A percentile compares a stretch with the other conserved stretches of the same genome.
Evolutionary conservation across 805 yeast species (phyloP).

Genomic region (Wickerhamiella galacta): DNA sequence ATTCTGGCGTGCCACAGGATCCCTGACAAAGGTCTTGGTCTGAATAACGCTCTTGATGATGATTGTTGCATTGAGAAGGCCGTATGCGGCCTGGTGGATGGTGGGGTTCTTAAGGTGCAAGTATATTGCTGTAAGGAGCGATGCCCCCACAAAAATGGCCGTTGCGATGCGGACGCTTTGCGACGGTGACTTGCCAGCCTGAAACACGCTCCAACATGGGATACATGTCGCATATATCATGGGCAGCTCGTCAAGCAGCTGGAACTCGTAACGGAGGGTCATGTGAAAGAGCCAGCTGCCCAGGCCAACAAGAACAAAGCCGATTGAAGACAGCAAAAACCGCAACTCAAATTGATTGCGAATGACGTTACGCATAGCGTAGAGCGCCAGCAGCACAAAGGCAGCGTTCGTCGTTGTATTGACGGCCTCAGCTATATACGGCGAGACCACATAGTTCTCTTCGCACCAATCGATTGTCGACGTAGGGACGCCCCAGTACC

Average conservation of each 20-base stretch:
- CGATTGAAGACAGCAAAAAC: slow-evolving; percentile 54
- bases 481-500: slow-evolving; percentile 31
- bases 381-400: slow-evolving; percentile 38
- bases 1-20: slow-evolving; percentile 29
- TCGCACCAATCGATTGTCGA: slow-evolving; percentile 99
- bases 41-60: slow-evolving; percentile 42
- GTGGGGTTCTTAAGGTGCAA: slow-evolving; percentile 65
- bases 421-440: slow-evolving; percentile 76
- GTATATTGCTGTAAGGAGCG: slow-evolving; percentile 51
- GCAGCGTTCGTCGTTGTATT: slow-evolving; percentile 66
- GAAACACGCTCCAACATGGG: slow-evolving; percentile 73
- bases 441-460: slow-evolving; percentile 79
- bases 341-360: slow-evolving; percentile 49
- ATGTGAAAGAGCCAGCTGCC: slow-evolving; percentile 95
- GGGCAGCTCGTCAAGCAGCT: slow-evolving; percentile 85
- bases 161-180: slow-evolving; percentile 31
- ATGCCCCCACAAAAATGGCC: slow-evolving; percentile 37
- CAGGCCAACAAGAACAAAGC: slow-evolving; percentile 77
- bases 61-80: slow-evolving; percentile 54
- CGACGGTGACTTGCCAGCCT: slow-evolving; percentile 32
- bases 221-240: slow-evolving; percentile 97
- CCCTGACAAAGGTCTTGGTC: slow-evolving; percentile 36
- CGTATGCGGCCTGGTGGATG: slow-evolving; percentile 79
- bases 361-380: slow-evolving; percentile 44
- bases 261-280: slow-evolving; percentile 82